A percentile compares a stretch with the other conserved stretches of the same genome.
These are phyloP conservation scores for Monoraphidium neglectum DNA, from an alignment of 139 green algal species.

Conservation along the genomic window DNA sequence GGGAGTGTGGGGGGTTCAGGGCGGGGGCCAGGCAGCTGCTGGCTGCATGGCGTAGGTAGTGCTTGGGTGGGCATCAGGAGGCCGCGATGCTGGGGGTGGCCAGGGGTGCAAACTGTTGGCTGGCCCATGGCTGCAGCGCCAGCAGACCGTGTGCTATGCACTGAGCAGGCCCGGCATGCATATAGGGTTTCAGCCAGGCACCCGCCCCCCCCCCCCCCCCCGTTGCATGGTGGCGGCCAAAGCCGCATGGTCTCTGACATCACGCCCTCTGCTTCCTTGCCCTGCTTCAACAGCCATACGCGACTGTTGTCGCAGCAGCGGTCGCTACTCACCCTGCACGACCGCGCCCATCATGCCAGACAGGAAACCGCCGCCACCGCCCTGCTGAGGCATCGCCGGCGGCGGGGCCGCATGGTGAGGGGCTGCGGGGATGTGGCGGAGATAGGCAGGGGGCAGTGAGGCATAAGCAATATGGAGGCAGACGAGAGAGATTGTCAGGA, in stretches of 20 bases:
- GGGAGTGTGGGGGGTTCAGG: slow-evolving; percentile 77
- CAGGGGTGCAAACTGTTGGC: neutral
- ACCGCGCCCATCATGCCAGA: slow-evolving; percentile 80
- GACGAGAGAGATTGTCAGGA: no score
- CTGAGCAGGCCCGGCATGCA: neutral
- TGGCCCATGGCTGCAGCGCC: neutral
- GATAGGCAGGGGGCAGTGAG: no score
- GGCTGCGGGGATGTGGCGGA: slow-evolving; percentile 10
- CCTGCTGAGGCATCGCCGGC: slow-evolving; percentile 32
- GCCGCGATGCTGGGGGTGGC: neutral
- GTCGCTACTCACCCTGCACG: slow-evolving; percentile 55
- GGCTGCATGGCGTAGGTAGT: neutral
- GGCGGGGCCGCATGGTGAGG: slow-evolving; percentile 14
- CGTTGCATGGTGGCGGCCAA: neutral
- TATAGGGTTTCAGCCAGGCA: neutral
- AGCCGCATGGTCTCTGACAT: neutral
- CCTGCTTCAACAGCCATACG: neutral
- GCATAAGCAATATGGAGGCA: no score
- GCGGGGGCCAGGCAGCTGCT: slow-evolving; percentile 82
- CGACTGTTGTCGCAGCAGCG: neutral
- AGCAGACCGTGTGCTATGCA: neutral
- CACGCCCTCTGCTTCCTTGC: neutral
- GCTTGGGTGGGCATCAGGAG: neutral
- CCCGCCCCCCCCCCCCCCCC: neutral
- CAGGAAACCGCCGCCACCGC: slow-evolving; percentile 77